Base-by-base conservation (phyloP, 208 protist genomes). In the Leishmania gerbilli region DNA sequence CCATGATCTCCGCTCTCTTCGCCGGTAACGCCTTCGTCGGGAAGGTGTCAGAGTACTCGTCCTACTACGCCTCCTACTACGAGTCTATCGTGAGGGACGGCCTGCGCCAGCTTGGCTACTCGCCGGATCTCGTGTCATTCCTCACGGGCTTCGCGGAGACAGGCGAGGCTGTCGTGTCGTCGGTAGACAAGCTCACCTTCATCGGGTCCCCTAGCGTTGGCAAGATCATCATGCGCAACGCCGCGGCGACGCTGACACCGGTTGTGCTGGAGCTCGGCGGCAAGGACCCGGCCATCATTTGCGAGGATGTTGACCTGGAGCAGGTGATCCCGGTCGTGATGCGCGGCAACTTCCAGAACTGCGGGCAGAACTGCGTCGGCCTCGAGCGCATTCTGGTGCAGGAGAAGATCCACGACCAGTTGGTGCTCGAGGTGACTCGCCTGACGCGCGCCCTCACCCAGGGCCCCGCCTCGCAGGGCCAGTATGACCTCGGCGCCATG, bases 261-360 rank as follows among this genome's bases (percentile, higher is more conserved):
- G 94, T 99, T 21, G 94, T 98, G 74, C 91, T 99, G 24, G 97
- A 99, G 86, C 92, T 99, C 42, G 98, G 98, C 79, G 98, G 98
- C 71, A 99, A 99, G 86, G 97, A 99, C 84, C 94, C 98, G 8
- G 92, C 94, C 45, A 89, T 99, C 27, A 87, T 99, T 67, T 96
- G 89, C 86, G 93, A 98, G 58, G 95, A 98, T 80, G 93, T 90
- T 67, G 92, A 99, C 83, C 79, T 98, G 60, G 91, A 95, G n/a
- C 91, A 98, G 80, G 88, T 98, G 9, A 75, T 98, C 21, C 93
- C 95, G 15, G 88, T 98, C 56, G 89, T 98, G 71, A 93, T 99
- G 91, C 90, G 95, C 55, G 94, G 96, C 58, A 94, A 90, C 74
- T 98, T 97, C 81, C 92, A 97, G 82, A 98, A 98, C 88, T 98